These are phyloP conservation scores for Phyllosticta paracitricarpa DNA, from an alignment of 2,329 filamentous ascomycete genomes.

Conservation along the genomic window DNA sequence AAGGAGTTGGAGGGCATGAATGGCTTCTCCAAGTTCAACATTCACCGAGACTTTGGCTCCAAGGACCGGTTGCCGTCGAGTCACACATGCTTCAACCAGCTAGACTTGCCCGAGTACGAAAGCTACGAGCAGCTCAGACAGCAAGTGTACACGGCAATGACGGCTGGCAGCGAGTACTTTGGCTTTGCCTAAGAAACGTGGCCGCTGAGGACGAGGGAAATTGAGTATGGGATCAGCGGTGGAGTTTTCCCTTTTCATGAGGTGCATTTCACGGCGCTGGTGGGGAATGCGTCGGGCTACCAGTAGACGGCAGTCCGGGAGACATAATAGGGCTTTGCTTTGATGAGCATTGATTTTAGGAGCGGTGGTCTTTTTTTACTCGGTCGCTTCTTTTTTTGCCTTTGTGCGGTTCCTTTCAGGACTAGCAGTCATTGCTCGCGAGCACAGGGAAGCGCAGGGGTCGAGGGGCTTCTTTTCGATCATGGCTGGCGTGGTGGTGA, in stretches of 20 bases:
- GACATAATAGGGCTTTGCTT: not conserved
- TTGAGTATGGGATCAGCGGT: not conserved
- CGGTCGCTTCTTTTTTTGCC: not conserved
- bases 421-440: not conserved
- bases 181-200: conserved; percentile 71
- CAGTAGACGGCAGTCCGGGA: not conserved
- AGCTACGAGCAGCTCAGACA: conserved; percentile 83
- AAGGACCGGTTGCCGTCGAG: conserved; percentile 93
- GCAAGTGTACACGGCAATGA: conserved; percentile 90
- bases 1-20: conserved; percentile 99
- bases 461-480: not conserved
- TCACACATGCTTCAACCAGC: conserved; percentile 98
- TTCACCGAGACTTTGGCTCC: conserved; percentile 93
- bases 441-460: not conserved
- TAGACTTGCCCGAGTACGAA: conserved; percentile 96
- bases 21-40: conserved; percentile 94
- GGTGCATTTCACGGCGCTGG: not conserved
- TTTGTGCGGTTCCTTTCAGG: not conserved
- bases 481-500: conserved; percentile 1
- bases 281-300: not conserved
- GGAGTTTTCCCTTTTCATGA: not conserved
- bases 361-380: not conserved
- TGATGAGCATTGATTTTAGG: not conserved
- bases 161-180: conserved; percentile 94
- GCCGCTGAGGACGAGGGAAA: conserved; percentile 1